Evolutionary conservation across 352 stramenopile species (phyloP).

Genomic region (Pythium folliculosum): DNA sequence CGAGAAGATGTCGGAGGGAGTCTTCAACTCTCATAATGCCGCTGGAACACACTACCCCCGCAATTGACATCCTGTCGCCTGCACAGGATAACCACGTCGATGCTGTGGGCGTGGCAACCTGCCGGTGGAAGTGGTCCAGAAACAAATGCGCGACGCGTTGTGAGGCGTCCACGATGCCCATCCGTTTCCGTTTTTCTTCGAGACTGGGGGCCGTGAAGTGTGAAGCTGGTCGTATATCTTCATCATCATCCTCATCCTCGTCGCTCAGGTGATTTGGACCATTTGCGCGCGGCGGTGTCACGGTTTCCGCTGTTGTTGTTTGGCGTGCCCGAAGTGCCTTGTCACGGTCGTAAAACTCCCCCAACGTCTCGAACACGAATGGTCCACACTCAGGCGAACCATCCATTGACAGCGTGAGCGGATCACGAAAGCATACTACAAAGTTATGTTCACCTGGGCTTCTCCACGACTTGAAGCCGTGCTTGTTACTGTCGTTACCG

Average conservation of each 20-base stretch:
- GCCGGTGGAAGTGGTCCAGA: conserved; percentile 26
- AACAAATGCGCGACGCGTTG: conserved; percentile 18
- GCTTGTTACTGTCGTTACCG: not conserved
- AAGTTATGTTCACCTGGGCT: conserved; percentile 22
- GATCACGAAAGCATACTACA: conserved; percentile 27
- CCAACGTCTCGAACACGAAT: conserved; percentile 32
- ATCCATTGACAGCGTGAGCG: conserved; percentile 28
- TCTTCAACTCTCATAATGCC: not conserved
- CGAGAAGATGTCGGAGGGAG: conserved; percentile 5
- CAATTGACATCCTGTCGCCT: conserved; percentile 10
- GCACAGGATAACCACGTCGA: not conserved
- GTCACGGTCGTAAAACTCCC: conserved; percentile 30
- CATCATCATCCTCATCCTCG: conserved; percentile 14
- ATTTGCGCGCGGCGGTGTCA: not conserved
- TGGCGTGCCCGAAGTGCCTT: conserved; percentile 3
- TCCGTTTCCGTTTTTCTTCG: conserved; percentile 27
- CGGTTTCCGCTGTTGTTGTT: not conserved
- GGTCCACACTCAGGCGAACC: conserved; percentile 26
- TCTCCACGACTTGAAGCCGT: conserved; percentile 18
- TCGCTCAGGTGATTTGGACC: not conserved
- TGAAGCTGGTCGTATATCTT: conserved; percentile 9
- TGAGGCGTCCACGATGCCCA: conserved; percentile 24
- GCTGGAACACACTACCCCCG: conserved; percentile 16
- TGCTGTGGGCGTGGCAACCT: not conserved
- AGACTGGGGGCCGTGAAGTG: conserved; percentile 11